phyloP scores from a whole-genome alignment of 192 early-diverging fungal species.

The Obelidium mucronatum region DNA sequence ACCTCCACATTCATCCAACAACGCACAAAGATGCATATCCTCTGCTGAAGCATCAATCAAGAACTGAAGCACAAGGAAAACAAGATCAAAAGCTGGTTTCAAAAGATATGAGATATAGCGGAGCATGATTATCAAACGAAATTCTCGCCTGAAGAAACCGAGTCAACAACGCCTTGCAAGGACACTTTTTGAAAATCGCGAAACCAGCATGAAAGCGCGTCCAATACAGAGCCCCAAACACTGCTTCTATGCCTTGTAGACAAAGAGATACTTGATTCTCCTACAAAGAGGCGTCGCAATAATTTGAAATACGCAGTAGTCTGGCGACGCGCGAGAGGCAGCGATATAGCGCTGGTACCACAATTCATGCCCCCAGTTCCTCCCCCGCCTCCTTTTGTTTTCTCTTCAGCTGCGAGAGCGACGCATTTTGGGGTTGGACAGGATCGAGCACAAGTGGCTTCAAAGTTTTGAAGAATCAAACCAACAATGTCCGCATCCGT shows the following conservation, averaged over 20 bases:
- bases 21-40: neutral
- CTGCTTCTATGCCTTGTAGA: neutral
- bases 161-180: no score
- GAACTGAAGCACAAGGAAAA: neutral
- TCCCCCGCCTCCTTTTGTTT: no score
- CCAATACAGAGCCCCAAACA: neutral
- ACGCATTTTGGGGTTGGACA: no score
- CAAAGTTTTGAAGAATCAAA: neutral
- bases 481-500: neutral
- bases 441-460: neutral
- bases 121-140: no score
- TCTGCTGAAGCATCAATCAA: slow-evolving; percentile 21
- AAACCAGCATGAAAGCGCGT: no score
- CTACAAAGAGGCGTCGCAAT: neutral
- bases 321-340: neutral
- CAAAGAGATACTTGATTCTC: neutral
- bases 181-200: no score
- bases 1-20: neutral
- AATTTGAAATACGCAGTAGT: neutral
- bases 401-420: no score
- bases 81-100: neutral
- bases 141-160: no score
- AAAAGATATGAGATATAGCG: no score
- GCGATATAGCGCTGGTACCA: no score
- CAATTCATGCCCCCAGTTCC: no score